Percentiles rank a stretch among this genome's conserved stretches.
Conservation (phyloP, 2,329 filamentous ascomycete genomes). For the Mariannaea sp. region DNA sequence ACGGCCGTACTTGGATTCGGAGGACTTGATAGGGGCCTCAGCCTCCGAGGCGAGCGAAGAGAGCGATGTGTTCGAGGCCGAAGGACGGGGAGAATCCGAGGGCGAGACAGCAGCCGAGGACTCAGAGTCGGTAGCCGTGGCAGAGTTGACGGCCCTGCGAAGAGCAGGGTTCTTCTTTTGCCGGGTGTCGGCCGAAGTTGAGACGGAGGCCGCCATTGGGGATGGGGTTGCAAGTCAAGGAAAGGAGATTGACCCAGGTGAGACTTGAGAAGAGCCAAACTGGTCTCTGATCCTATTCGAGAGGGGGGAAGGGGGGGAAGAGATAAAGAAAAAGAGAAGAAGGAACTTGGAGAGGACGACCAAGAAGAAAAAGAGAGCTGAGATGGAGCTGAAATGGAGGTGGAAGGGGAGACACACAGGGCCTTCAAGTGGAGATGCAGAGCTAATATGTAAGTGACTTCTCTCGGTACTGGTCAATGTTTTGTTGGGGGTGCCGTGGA, state of each 20-base stretch:
- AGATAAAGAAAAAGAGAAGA: conserved; percentile 20
- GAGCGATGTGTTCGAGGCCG: conserved; percentile 85
- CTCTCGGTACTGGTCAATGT: conserved; percentile 33
- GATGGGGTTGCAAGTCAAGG: conserved; percentile 10
- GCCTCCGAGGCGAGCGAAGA: conserved; percentile 81
- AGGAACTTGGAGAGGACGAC: conserved; percentile 11
- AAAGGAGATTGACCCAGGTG: neutral
- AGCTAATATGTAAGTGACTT: conserved; percentile 21
- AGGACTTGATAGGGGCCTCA: conserved; percentile 51
- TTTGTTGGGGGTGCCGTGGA: conserved; percentile 39
- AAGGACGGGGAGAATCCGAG: conserved; percentile 62
- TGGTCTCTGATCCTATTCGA: conserved; percentile 19
- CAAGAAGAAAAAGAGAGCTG: conserved; percentile 7
- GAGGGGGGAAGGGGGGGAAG: conserved; percentile 9
- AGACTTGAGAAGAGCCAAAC: conserved; percentile 24
- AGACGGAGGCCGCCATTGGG: conserved; percentile 54
- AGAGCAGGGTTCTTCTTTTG: conserved; percentile 52
- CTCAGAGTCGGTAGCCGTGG: conserved; percentile 55
- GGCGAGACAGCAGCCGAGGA: conserved; percentile 64
- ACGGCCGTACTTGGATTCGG: conserved; percentile 57
- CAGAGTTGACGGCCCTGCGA: conserved; percentile 54
- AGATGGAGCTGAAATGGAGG: conserved; percentile 9
- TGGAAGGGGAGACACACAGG: neutral
- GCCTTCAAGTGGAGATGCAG: conserved; percentile 22
- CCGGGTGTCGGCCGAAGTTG: conserved; percentile 47